Evolutionary conservation across 139 green algal species (phyloP).

Genomic region (Gonium pectorale): DNA sequence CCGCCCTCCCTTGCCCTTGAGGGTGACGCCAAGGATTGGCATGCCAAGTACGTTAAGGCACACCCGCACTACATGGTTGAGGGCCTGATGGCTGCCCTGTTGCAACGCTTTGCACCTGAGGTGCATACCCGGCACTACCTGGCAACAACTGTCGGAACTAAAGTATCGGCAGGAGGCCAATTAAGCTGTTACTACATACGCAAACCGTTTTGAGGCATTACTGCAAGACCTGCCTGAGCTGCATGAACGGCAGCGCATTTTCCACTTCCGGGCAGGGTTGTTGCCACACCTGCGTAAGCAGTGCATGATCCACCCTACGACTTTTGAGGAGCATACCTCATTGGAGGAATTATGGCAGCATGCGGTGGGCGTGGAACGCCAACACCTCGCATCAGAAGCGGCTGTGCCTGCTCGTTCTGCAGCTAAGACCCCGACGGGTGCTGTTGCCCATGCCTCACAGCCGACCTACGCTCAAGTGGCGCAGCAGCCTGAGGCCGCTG

Average conservation of each 20-base stretch:
- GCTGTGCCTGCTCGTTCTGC: background rate
- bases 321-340: background rate
- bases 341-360: background rate
- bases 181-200: background rate
- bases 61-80: background rate
- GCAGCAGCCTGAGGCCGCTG: background rate
- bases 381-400: background rate
- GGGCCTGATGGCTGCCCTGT: background rate
- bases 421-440: background rate
- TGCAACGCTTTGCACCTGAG: background rate
- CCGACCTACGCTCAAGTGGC: background rate
- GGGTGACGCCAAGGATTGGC: background rate
- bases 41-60: background rate
- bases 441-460: background rate
- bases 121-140: background rate
- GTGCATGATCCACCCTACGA: background rate
- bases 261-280: background rate
- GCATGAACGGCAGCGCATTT: background rate
- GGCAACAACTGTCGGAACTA: background rate
- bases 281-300: background rate
- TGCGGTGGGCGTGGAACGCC: background rate
- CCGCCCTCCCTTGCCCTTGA: too few relatives aligned
- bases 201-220: background rate
- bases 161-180: background rate
- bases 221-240: background rate